Base-by-base conservation (phyloP, 805 yeast species). In the Metschnikowia cerradonensis region DNA sequence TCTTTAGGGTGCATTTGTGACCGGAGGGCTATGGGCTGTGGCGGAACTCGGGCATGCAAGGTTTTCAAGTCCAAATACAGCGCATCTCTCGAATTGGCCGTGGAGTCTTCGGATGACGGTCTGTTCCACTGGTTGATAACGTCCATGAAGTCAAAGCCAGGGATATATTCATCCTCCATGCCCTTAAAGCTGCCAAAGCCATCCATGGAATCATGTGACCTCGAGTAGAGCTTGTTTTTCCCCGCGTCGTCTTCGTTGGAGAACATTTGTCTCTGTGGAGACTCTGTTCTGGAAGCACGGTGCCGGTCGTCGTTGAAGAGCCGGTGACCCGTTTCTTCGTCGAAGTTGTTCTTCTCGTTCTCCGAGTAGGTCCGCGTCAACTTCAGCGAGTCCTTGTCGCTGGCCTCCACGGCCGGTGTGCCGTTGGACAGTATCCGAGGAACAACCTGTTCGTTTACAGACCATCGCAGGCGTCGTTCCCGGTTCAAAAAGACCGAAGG, bases 141-240 rank as follows among this genome's bases (percentile, higher is more conserved):
- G 23, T 78, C 75, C 38, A 74, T 70, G 54, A 83, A 84, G 58
- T 83, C 83, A 30, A 87, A 70, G 44, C 84, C 88, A 0, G 92
- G 92, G 14, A 88, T 77, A 59, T 86, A 87, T 60, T 88, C 94
- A 63, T 86, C 92, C 59, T 83, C 86, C 56, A 86, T 70, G 0
- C 89, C 90, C 33, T 51, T 60, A 35, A 61, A 55, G 26, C 40
- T 39, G 19, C 31, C 45, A 4, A 47, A 48, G 40, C 52, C 63
- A 8, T 66, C 66, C 13, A 47, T 52, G 37, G 55, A 51, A 23
- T 50, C 60, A 52, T 72, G 74, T 1, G 74, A 69, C 5, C 70
- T 57, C 10, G 70, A 59, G 54, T 68, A 70, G 34, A 71, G 60
- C 53, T 60, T 61, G 46, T 42, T 47, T 19, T 51, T 31, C 8